Evolutionary conservation across 116 monocot species (phyloP), one percentile per base, ranked within the genome.

Genomic region (Phalaenopsis hybrid): DNA sequence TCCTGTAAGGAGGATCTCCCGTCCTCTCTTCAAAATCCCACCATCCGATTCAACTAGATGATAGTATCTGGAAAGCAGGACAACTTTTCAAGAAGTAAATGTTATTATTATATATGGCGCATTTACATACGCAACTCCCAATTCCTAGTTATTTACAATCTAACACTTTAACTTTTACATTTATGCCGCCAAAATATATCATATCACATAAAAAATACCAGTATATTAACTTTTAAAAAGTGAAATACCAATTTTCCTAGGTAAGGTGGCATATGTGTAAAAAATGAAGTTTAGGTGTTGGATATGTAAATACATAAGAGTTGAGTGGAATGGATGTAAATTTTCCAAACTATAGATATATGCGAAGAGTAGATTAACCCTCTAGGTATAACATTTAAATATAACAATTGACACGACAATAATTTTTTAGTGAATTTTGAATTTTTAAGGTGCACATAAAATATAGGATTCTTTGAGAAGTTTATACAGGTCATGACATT

Each of bases 21-120:
- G 90, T 21, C 98, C 98, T 87, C 91, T 92, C 89, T 84, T 98
- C 58, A 98, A 77, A 84, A 94, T 87, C 73, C 91, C 96, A 90
- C 84, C 69, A 58, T 95, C 83, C 17, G 80, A 77, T 78, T 90
- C 89, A 44, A 93, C 90, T 81, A 93, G 80, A 80, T 95, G 80
- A 75, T 95, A 95, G 81, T 91, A 95, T 48, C 98, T 98, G 82
- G 69, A 31, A 69, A 69, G 33, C 18, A 75, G 46, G n/a, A 7
- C 33, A n/a, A 45, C 21, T 44, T 75, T 75, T 73, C 16, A 41
- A 46, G 0, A 44, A 75, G 8, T 12, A 75, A 46, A 5, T 46
- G n/a, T 75, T 46, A 75, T 0, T 3, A 75, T 41, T 72, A 72
- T 41, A 41, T 41, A 41, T 41, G 41, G 41, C 3, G 41, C 41